These are phyloP conservation scores for Sporothrix sp. DNA, from an alignment of 2,329 filamentous ascomycete species.

Conservation along the genomic window DNA sequence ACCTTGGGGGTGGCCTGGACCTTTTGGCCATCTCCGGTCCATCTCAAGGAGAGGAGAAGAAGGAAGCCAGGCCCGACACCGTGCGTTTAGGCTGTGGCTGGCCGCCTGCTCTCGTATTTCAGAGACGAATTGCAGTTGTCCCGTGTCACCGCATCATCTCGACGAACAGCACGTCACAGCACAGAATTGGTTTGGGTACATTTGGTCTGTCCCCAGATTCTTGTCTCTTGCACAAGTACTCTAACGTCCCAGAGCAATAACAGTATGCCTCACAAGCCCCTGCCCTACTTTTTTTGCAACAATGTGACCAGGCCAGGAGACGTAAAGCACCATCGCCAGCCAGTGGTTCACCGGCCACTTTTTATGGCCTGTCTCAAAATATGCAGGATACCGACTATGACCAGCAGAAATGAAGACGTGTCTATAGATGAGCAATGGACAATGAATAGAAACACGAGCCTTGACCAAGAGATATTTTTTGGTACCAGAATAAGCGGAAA, in stretches of 20 bases:
- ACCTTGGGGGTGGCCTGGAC: not conserved
- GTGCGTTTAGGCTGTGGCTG: conserved; percentile 2
- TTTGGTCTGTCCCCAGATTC: no score
- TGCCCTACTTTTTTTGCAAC: not conserved
- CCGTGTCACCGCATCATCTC: not conserved
- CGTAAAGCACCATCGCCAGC: not conserved
- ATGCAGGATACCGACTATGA: not conserved
- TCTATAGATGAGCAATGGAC: no score
- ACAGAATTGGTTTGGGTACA: no score
- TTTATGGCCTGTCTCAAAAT: not conserved
- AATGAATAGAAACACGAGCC: no score
- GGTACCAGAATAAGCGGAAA: no score
- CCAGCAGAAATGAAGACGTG: no score
- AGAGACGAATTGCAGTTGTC: not conserved
- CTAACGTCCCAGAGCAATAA: no score
- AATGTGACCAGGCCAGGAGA: not conserved
- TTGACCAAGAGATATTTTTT: no score
- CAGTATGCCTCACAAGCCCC: no score
- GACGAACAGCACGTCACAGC: no score
- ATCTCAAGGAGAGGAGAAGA: not conserved
- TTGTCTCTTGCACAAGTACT: no score
- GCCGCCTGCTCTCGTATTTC: no score
- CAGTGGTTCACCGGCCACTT: not conserved
- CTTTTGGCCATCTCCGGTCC: not conserved
- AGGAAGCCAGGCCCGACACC: not conserved